Percentiles rank a stretch among this genome's conserved stretches.
Evolutionary conservation across 108 stramenopile species (phyloP).

Genomic region (Parietichytrium sp.): DNA sequence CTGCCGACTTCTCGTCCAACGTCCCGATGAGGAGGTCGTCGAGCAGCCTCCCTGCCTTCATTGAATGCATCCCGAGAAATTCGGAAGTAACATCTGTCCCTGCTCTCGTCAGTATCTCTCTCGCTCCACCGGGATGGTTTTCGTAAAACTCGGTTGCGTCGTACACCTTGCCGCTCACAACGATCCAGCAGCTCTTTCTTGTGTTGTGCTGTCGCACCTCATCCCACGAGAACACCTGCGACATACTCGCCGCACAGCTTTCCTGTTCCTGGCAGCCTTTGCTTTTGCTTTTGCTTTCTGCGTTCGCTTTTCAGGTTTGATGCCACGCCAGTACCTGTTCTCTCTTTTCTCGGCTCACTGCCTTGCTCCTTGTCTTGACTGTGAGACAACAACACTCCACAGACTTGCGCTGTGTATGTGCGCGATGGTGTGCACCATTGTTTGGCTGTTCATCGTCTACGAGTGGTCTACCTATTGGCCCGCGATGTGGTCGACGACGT

Average conservation of each 20-base stretch:
- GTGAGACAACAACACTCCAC: slow-evolving; percentile 75
- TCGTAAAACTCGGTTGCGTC: slow-evolving; percentile 87
- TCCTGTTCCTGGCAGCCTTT: neutral
- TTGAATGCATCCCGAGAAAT: slow-evolving; percentile 91
- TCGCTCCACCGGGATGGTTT: slow-evolving; percentile 87
- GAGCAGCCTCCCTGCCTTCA: slow-evolving; percentile 85
- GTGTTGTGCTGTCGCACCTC: slow-evolving; percentile 83
- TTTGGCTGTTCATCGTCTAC: slow-evolving; percentile 74
- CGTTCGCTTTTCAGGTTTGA: too few species aligned
- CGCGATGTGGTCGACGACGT: slow-evolving; percentile 60
- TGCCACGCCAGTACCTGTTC: too few species aligned
- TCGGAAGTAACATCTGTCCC: slow-evolving; percentile 91
- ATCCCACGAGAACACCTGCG: slow-evolving; percentile 65
- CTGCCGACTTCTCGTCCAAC: neutral
- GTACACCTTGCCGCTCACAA: slow-evolving; percentile 84
- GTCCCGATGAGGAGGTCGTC: slow-evolving; percentile 85
- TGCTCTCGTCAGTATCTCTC: slow-evolving; percentile 86
- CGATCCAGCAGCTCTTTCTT: slow-evolving; percentile 88
- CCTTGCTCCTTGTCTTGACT: slow-evolving; percentile 63
- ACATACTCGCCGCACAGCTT: neutral
- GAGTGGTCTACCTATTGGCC: slow-evolving; percentile 92
- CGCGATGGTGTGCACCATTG: slow-evolving; percentile 91
- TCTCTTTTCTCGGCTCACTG: too few species aligned
- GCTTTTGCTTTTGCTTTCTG: too few species aligned
- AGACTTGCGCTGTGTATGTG: slow-evolving; percentile 52